These are phyloP conservation scores for Phytophthora quininea DNA, from an alignment of 352 stramenopile species.

Conservation along the genomic window DNA sequence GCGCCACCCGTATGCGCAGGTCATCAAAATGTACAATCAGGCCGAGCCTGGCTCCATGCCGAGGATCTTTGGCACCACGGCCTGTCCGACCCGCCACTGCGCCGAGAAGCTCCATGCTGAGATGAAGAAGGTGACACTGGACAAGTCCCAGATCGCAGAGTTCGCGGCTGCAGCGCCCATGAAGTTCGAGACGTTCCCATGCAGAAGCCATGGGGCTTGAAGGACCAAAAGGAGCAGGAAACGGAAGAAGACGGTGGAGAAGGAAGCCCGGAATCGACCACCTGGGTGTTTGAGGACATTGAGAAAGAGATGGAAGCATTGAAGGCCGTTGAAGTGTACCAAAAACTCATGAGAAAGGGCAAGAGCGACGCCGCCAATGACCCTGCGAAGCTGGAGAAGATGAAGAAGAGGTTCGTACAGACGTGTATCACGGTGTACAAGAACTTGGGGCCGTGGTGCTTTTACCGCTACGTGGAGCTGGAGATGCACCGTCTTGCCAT, in stretches of 20 bases:
- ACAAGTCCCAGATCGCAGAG: conserved; percentile 50
- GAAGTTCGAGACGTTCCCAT: conserved; percentile 58
- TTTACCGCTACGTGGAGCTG: conserved; percentile 75
- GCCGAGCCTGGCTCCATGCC: conserved; percentile 41
- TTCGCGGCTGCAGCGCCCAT: conserved; percentile 79
- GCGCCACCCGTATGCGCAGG: conserved; percentile 88
- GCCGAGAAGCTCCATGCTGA: conserved; percentile 70
- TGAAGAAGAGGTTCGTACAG: conserved; percentile 60
- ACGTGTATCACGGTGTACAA: conserved; percentile 64
- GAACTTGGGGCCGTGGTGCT: conserved; percentile 75
- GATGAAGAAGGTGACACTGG: conserved; percentile 73
- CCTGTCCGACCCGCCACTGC: conserved; percentile 75
- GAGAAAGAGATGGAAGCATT: conserved; percentile 51
- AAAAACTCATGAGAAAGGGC: conserved; percentile 59
- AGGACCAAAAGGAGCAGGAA: conserved; percentile 22
- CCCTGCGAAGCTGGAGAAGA: conserved; percentile 49
- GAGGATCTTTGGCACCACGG: conserved; percentile 88
- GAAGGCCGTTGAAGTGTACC: conserved; percentile 53
- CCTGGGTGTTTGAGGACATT: conserved; percentile 46
- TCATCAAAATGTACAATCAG: conserved; percentile 86
- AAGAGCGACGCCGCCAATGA: conserved; percentile 47
- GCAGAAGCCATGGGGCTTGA: conserved; percentile 32
- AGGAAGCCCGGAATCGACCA: background rate
- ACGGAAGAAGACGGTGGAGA: background rate
- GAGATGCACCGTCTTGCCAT: conserved; percentile 71